Evolutionary conservation across 2,329 filamentous ascomycete species (phyloP).

Genomic region (Macrophomina pseudophaseolina): DNA sequence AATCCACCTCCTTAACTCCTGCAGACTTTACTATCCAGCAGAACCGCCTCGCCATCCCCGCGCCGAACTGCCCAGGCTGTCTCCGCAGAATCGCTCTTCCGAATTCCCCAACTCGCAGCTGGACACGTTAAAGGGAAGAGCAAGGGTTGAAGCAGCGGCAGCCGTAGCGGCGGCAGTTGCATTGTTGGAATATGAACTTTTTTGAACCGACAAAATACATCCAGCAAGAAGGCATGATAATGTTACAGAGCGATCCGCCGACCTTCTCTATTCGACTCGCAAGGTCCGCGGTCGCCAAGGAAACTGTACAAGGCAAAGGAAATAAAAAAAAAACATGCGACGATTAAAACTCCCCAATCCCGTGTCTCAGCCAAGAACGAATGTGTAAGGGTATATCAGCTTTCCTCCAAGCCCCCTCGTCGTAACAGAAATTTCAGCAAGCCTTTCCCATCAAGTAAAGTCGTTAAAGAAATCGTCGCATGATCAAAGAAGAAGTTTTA

Average conservation of each 20-base stretch:
- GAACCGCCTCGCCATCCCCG: neutral
- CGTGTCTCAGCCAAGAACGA: neutral
- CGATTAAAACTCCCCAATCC: neutral
- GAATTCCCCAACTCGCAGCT: neutral
- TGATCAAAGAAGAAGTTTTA: neutral
- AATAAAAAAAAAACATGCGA: neutral
- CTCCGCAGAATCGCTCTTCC: neutral
- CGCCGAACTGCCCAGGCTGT: neutral
- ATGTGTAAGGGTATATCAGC: constrained; percentile 4
- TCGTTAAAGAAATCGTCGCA: constrained; percentile 14
- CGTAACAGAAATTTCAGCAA: constrained; percentile 7
- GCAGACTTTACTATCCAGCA: neutral
- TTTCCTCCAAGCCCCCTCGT: constrained; percentile 9
- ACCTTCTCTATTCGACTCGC: neutral
- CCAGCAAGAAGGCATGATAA: neutral
- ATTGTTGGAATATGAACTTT: neutral
- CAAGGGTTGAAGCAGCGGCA: neutral
- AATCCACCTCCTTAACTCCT: neutral
- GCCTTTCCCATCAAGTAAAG: neutral
- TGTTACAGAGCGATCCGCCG: neutral
- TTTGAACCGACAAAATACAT: neutral
- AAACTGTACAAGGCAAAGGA: neutral
- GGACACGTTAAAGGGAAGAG: neutral
- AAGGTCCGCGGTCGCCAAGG: neutral
- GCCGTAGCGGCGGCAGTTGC: neutral